A percentile compares a stretch with the other conserved stretches of the same genome.
phyloP scores from a whole-genome alignment of 768 basidiomycete species.

The Leucosporidium scottii region DNA sequence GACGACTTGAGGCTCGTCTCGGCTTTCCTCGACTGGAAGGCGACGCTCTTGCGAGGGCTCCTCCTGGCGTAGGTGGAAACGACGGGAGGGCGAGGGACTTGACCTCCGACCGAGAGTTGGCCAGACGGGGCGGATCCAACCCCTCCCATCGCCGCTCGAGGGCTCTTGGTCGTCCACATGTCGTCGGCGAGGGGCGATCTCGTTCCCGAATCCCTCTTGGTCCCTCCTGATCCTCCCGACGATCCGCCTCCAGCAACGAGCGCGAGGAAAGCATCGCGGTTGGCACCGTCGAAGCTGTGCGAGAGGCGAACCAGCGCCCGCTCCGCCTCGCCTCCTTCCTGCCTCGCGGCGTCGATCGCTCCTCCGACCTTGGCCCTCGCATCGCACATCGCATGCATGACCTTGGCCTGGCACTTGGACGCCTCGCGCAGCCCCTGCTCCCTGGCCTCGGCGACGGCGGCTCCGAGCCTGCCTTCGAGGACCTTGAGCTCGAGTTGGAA shows the following conservation, averaged over 20 bases:
- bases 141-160: constrained; percentile 5
- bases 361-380: constrained; percentile 9
- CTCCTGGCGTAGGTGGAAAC: background rate
- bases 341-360: constrained; percentile 16
- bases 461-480: constrained; percentile 7
- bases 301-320: constrained; percentile 14
- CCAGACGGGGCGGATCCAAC: constrained; percentile 25
- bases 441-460: constrained; percentile 9
- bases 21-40: background rate
- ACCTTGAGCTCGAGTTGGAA: constrained; percentile 14
- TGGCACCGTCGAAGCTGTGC: constrained; percentile 16
- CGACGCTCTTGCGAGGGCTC: constrained; percentile 14
- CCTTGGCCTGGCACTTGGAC: constrained; percentile 3
- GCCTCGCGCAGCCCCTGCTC: background rate
- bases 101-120: background rate
- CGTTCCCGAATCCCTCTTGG: constrained; percentile 20
- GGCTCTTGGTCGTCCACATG: constrained; percentile 17
- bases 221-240: background rate
- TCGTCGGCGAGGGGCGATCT: constrained; percentile 18
- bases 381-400: constrained; percentile 20
- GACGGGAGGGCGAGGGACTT: background rate
- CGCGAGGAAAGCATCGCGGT: constrained; percentile 3
- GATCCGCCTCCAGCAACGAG: background rate
- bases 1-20: background rate
- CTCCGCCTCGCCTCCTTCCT: background rate